These are phyloP conservation scores for Linaria vulgaris DNA, from an alignment of 257 asterid species.

Conservation along the genomic window DNA sequence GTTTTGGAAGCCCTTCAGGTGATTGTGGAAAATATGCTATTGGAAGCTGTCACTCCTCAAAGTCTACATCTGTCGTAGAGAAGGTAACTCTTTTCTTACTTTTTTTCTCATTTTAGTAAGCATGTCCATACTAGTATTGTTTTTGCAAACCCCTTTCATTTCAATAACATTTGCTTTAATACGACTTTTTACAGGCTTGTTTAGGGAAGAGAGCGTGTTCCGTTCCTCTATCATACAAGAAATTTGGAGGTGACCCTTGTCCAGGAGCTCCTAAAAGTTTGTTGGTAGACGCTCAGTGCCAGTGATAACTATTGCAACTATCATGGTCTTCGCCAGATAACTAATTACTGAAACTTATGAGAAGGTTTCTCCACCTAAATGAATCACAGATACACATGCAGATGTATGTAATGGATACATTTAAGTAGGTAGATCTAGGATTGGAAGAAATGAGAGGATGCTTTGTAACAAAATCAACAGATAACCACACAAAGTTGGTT, in stretches of 20 bases:
- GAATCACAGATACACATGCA: not conserved
- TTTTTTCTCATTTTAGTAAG: too few relatives aligned
- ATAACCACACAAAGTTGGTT: not conserved
- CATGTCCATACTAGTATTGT: too few relatives aligned
- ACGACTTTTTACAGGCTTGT: not conserved
- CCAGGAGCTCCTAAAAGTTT: constrained; percentile 47
- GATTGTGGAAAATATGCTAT: constrained; percentile 46
- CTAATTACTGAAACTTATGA: constrained; percentile 2
- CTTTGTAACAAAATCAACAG: constrained; percentile 8
- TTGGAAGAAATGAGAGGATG: not conserved
- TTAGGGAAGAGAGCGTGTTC: constrained; percentile 47
- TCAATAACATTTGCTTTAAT: not conserved
- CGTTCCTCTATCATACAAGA: constrained; percentile 36
- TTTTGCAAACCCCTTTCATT: too few relatives aligned
- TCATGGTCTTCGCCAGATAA: not conserved
- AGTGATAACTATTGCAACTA: constrained; percentile 19
- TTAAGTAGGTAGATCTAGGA: not conserved
- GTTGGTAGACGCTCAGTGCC: constrained; percentile 54
- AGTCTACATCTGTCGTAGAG: constrained; percentile 50
- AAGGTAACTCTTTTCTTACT: constrained; percentile 35
- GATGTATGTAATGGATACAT: constrained; percentile 9
- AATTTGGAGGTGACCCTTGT: constrained; percentile 46
- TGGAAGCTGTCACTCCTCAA: constrained; percentile 53
- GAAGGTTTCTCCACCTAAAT: not conserved
- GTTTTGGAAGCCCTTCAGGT: constrained; percentile 46